phyloP scores from a whole-genome alignment of 371 early-diverging fungal genomes.

The Mucor lusitanicus region DNA sequence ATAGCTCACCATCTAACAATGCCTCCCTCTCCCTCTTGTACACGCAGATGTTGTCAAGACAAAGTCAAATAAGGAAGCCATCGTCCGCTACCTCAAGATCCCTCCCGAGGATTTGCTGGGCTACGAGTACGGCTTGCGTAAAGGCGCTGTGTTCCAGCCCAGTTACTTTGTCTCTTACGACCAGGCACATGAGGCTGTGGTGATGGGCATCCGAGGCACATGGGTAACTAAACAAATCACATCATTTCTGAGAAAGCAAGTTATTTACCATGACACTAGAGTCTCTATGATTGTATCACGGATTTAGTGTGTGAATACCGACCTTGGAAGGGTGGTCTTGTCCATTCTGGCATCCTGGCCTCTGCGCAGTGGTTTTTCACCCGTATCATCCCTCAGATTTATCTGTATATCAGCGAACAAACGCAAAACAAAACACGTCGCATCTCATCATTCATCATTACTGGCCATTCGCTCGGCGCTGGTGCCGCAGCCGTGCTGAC shows the following conservation, averaged over 20 bases:
- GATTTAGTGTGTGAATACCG: slow-evolving; percentile 81
- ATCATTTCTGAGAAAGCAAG: neutral
- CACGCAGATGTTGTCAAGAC: slow-evolving; percentile 63
- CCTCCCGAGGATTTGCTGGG: slow-evolving; percentile 73
- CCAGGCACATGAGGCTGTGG: slow-evolving; percentile 64
- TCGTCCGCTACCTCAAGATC: slow-evolving; percentile 69
- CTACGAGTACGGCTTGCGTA: slow-evolving; percentile 72
- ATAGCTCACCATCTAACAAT: too few relatives aligned
- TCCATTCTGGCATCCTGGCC: slow-evolving; percentile 78
- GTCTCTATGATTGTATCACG: slow-evolving; percentile 38
- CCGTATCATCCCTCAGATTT: slow-evolving; percentile 71
- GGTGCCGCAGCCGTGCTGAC: slow-evolving; percentile 78
- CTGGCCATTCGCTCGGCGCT: slow-evolving; percentile 82
- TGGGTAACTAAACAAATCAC: slow-evolving; percentile 52
- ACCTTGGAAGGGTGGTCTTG: slow-evolving; percentile 84
- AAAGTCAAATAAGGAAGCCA: slow-evolving; percentile 68
- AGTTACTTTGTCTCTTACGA: slow-evolving; percentile 81
- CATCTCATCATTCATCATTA: slow-evolving; percentile 30
- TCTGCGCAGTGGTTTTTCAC: slow-evolving; percentile 82
- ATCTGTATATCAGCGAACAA: slow-evolving; percentile 33
- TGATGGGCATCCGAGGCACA: slow-evolving; percentile 84
- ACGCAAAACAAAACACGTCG: slow-evolving; percentile 12
- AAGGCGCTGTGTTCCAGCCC: slow-evolving; percentile 75
- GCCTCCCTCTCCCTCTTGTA: neutral
- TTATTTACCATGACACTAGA: slow-evolving; percentile 5